phyloP scores from a whole-genome alignment of 192 early-diverging fungal species.

The Coemansia asiatica region DNA sequence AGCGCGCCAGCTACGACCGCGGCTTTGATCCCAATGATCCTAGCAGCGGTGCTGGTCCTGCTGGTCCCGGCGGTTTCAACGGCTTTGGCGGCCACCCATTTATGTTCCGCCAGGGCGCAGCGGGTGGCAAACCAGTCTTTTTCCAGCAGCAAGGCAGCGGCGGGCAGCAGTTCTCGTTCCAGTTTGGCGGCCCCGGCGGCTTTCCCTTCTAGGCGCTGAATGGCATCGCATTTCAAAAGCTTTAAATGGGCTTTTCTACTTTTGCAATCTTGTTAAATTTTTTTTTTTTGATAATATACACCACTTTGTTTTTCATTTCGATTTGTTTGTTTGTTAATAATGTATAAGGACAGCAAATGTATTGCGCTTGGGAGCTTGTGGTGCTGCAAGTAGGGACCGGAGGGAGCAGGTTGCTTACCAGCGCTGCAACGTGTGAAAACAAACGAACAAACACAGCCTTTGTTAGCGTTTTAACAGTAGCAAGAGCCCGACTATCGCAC shows the following conservation, averaged over 20 bases:
- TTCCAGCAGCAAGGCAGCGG: conserved; percentile 59
- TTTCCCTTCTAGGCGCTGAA: conserved; percentile 45
- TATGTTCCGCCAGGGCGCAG: conserved; percentile 59
- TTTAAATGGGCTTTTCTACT: too few relatives aligned
- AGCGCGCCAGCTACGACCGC: conserved; percentile 67
- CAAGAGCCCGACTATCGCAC: not conserved
- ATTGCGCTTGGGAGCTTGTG: not conserved
- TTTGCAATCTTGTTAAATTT: not conserved
- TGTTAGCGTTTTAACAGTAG: not conserved
- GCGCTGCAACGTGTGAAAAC: not conserved
- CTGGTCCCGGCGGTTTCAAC: conserved; percentile 36
- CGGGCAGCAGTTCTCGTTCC: conserved; percentile 50
- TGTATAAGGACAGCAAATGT: not conserved
- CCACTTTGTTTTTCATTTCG: too few relatives aligned
- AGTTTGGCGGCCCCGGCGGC: conserved; percentile 52
- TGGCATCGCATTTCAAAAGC: not conserved
- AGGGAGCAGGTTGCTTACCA: not conserved
- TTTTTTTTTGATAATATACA: conserved; percentile 5
- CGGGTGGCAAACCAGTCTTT: conserved; percentile 54
- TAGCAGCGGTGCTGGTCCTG: conserved; percentile 41
- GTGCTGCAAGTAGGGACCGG: not conserved
- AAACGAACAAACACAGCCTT: not conserved
- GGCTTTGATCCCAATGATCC: conserved; percentile 81
- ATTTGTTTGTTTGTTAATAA: too few relatives aligned
- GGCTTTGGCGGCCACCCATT: conserved; percentile 47